Conservation (phyloP, 2,329 filamentous ascomycete genomes). For the Talaromyces sp. region DNA sequence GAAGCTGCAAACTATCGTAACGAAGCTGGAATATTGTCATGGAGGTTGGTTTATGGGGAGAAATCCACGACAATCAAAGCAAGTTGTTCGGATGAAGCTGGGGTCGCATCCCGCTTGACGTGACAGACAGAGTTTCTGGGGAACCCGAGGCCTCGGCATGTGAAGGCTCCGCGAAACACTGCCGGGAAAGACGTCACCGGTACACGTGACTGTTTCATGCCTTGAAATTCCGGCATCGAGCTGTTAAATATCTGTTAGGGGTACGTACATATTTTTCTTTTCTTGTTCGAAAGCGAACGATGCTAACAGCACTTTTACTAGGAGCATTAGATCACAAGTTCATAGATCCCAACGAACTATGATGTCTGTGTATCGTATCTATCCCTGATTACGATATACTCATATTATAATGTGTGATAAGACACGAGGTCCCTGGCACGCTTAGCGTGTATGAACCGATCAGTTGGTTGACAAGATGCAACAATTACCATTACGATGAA, state of each 20-base stretch:
- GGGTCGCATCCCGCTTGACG: neutral
- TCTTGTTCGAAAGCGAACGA: neutral
- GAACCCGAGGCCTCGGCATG: conserved; percentile 17
- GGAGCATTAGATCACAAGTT: neutral
- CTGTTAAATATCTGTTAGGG: too few species aligned
- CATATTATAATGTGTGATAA: neutral
- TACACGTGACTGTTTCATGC: neutral
- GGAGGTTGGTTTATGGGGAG: neutral
- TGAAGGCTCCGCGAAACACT: conserved; percentile 1
- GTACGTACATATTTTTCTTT: too few species aligned
- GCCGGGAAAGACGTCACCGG: conserved; percentile 9
- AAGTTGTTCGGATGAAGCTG: neutral
- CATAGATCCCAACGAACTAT: neutral
- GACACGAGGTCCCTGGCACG: neutral
- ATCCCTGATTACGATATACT: neutral
- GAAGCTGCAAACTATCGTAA: neutral
- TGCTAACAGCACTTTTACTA: neutral
- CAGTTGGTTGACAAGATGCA: too few species aligned
- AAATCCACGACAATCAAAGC: neutral
- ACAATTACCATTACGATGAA: too few species aligned
- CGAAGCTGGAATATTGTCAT: neutral
- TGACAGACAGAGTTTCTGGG: conserved; percentile 2
- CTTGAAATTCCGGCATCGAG: neutral
- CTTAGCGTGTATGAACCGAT: neutral
- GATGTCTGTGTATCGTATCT: neutral